Base-by-base conservation (phyloP, 129 eudicot species). In the Flaveria brownii region DNA sequence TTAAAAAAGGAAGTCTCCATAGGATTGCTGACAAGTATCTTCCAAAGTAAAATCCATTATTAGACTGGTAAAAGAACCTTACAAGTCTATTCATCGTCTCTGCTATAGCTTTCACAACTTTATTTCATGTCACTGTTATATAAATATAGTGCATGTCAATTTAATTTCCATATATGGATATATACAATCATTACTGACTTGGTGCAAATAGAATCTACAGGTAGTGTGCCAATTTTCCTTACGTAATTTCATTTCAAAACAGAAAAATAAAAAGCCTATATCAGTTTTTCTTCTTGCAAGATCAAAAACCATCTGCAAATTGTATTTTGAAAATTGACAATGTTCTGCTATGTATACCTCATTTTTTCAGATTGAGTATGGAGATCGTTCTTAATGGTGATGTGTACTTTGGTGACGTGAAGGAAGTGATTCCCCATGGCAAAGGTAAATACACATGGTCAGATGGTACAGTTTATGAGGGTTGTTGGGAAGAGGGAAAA, bases 401-500 rank as follows among this genome's bases (percentile, higher is more conserved):
- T 86, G 76, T 73, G 41, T 95, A 95, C 82, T 12, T 62, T 46
- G 99, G 99, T 57, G 71, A 81, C 72, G 77, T 83, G 33, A 86
- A 77, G 57, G 92, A 86, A 67, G 71, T 52, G 63, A 69, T 89
- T 72, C 96, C 97, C 20, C 90, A 95, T 72, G 99, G 99, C n/a
- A 86, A 63, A 59, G 97, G 99, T 50, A 95, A 69, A 65, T 95
- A 95, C 82, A 87, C 84, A 39, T 91, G 99, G 99, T 75, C 92
- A 42, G 85, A 95, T 80, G 97, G 97, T 76, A 87, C 96, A 16
- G 80, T 87, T 73, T 95, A 91, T 69, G 91, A 87, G 46, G 99
- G 99, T 82, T 85, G 88, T 39, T 95, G 99, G 99, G 99, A 91
- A 81, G 90, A 84, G 42, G 99, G 99, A 41, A 95, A 91, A 63